Base-by-base conservation (phyloP, 2,329 filamentous ascomycete genomes). In the Penicillium sp. region DNA sequence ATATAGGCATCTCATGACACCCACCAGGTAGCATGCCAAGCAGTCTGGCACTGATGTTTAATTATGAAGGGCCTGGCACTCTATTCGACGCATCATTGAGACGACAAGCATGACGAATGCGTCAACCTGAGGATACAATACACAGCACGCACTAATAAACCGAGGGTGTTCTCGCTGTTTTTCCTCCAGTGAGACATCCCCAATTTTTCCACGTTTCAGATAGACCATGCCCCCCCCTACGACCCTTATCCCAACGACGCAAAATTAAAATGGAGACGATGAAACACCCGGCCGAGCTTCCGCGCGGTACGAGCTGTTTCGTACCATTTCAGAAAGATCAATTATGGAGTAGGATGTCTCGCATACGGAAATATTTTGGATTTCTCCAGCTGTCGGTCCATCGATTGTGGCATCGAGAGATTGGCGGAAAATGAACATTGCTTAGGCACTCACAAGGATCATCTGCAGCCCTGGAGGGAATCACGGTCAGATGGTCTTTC, bases 161-260 rank as follows among this genome's bases (percentile, higher is more conserved):
- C 48, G 23, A 40, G 49, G n/a, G 6, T 18, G 5, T 52, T 35
- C 14, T 23, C 12, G 4, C 40, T 33, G 35, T 21, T 52, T 52
- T 52, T 45, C 50, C 50, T 45, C 50, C 50, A 45, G 50, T 52
- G 50, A 26, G 26, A 45, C 20, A 40, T 40, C 5, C 26, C 2
- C 16, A 42, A 26, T 45, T 18, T 46, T 33, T 23, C n/a, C 7
- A 7, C 21, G 38, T 35, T 52, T 52, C 50, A 45, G 23, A 12
- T 16, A 11, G 11, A 33, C 5, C 11, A 14, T 11, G n/a, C n/a
- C n/a, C n/a, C 33, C 14, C 33, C 33, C 14, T 38, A 16, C 16
- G 33, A 38, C 18, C 35, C 38, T 33, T n/a, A 16, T 52, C 6
- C 49, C 3, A 5, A 40, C 23, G 28, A 43, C 16, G n/a, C 20